Evolutionary conservation across 2,329 filamentous ascomycete genomes (phyloP).

Genomic region (Bipolaris oryzae): DNA sequence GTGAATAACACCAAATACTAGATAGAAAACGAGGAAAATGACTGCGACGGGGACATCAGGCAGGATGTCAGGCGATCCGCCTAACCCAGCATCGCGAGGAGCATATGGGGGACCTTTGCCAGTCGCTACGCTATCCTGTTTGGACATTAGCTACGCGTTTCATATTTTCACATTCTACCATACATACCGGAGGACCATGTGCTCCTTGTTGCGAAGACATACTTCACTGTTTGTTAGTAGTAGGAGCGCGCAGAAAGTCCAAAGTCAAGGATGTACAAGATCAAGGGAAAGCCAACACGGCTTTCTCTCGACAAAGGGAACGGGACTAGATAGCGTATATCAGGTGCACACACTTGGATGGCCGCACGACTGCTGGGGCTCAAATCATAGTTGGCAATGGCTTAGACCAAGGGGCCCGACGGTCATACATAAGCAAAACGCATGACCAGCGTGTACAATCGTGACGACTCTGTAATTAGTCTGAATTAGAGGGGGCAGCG

Average conservation of each 20-base stretch:
- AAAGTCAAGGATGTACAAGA: not conserved
- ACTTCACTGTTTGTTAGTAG: slow-evolving; percentile 5
- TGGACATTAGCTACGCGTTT: slow-evolving; percentile 12
- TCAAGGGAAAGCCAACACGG: slow-evolving; percentile 14
- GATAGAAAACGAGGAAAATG: slow-evolving; percentile 52
- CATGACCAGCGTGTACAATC: slow-evolving; percentile 29
- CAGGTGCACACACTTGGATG: slow-evolving; percentile 10
- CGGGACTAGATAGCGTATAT: slow-evolving; percentile 28
- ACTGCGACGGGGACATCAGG: slow-evolving; percentile 51
- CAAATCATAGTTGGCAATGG: slow-evolving; percentile 22
- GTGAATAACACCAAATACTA: slow-evolving; percentile 49
- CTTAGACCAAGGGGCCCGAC: slow-evolving; percentile 21
- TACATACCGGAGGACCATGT: slow-evolving; percentile 16
- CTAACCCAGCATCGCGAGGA: slow-evolving; percentile 33
- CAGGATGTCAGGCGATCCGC: slow-evolving; percentile 35
- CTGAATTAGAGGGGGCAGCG: slow-evolving; percentile 22
- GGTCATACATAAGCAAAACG: slow-evolving; percentile 25
- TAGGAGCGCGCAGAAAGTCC: slow-evolving; percentile 9
- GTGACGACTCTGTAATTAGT: slow-evolving; percentile 19
- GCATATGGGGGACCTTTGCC: slow-evolving; percentile 38
- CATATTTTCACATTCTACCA: not conserved
- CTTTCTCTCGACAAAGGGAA: slow-evolving; percentile 7
- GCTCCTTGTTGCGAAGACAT: slow-evolving; percentile 21
- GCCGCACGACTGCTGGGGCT: slow-evolving; percentile 19
- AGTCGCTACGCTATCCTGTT: slow-evolving; percentile 11